These are phyloP conservation scores for Sungouiozyma ichnusensis DNA, from an alignment of 805 yeast genomes.

Conservation along the genomic window DNA sequence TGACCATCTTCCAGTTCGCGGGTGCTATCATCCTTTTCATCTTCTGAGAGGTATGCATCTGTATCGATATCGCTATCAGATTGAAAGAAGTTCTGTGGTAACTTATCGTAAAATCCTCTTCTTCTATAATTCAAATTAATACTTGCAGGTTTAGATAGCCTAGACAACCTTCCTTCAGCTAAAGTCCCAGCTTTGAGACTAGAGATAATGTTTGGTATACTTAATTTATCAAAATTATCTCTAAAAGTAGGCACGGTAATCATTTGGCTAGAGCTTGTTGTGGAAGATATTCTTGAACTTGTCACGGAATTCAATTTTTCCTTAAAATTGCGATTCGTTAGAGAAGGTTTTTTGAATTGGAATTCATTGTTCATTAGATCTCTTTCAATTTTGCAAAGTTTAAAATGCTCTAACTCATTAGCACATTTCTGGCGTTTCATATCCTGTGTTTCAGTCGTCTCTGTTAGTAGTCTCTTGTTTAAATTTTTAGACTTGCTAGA, in stretches of 20 bases:
- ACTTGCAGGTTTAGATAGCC: constrained; percentile 4
- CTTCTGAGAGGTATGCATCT: background rate
- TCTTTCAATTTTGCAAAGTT: background rate
- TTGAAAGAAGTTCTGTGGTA: constrained; percentile 3
- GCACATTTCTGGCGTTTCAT: background rate
- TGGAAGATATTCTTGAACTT: background rate
- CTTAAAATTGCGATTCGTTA: background rate
- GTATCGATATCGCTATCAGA: background rate
- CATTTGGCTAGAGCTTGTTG: constrained; percentile 7
- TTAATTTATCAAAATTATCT: constrained; percentile 6
- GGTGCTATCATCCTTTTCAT: constrained; percentile 1
- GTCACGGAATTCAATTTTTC: background rate
- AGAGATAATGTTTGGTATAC: constrained; percentile 11
- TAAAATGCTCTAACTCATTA: background rate
- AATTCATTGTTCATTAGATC: background rate
- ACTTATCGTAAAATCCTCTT: constrained; percentile 13
- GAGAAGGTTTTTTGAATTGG: background rate
- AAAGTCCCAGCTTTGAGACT: constrained; percentile 12
- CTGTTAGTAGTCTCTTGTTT: background rate
- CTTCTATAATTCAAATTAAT: constrained; percentile 7
- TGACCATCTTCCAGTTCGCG: background rate
- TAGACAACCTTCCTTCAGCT: constrained; percentile 9
- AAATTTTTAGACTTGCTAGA: no score
- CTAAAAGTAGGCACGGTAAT: constrained; percentile 37
- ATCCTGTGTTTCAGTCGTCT: background rate